Evolutionary conservation across 768 basidiomycete species (phyloP).

Genomic region (Tulasnella calospora): DNA sequence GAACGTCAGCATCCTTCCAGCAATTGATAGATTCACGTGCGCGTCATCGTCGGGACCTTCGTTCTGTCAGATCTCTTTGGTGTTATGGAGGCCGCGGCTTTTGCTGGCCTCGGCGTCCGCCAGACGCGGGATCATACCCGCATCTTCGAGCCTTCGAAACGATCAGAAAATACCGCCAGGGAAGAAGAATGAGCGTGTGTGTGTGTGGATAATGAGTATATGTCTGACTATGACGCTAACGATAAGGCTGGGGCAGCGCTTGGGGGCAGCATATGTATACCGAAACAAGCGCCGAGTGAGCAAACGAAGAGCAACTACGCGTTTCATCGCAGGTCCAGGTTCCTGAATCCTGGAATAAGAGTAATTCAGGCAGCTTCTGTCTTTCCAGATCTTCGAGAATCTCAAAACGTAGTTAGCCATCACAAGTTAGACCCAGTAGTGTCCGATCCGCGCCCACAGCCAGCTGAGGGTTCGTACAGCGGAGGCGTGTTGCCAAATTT

Average conservation of each 20-base stretch:
- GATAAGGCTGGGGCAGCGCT: neutral
- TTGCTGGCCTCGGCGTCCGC: neutral
- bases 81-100: neutral
- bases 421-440: neutral
- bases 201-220: neutral
- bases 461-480: too few species aligned
- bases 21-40: neutral
- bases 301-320: too few species aligned
- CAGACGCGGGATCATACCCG: neutral
- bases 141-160: neutral
- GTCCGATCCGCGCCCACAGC: too few species aligned
- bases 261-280: too few species aligned
- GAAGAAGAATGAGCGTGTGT: neutral
- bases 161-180: neutral
- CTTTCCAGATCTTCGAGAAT: too few species aligned
- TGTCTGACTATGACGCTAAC: neutral
- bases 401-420: neutral
- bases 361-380: too few species aligned
- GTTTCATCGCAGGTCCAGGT: neutral
- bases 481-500: neutral
- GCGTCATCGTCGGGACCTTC: neutral
- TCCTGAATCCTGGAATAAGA: neutral
- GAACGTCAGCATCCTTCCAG: too few species aligned
- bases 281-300: too few species aligned
- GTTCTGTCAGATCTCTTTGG: neutral